These are phyloP conservation scores for Malus sieversii DNA, from an alignment of 306 rosid genomes.

Conservation along the genomic window DNA sequence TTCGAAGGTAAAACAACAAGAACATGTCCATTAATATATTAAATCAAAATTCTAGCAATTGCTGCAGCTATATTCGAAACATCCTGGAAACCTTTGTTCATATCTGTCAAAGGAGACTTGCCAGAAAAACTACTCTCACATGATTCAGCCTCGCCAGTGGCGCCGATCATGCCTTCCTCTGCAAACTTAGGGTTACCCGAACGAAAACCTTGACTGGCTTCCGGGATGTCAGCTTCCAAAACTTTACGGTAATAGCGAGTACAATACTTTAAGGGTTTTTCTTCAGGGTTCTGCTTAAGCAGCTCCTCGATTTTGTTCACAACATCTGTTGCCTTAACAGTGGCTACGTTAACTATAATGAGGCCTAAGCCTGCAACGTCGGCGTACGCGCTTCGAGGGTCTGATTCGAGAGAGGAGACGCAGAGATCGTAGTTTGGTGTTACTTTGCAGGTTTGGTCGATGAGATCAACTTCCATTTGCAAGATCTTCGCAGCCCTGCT, in stretches of 20 bases:
- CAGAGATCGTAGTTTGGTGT: conserved; percentile 38
- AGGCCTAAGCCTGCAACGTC: conserved; percentile 28
- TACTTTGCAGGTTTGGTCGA: conserved; percentile 34
- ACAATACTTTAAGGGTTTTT: conserved; percentile 16
- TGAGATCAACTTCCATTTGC: not conserved
- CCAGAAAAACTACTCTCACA: conserved; percentile 31
- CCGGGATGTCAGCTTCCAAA: conserved; percentile 25
- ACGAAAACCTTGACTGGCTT: conserved; percentile 27
- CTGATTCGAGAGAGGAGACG: conserved; percentile 24
- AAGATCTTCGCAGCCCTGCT: not conserved
- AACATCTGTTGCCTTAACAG: conserved; percentile 12
- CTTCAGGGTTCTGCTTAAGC: not conserved
- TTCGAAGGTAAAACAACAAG: not conserved
- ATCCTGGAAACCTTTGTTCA: conserved; percentile 22
- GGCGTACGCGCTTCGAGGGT: conserved; percentile 21
- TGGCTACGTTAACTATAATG: conserved; percentile 22
- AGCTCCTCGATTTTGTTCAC: not conserved
- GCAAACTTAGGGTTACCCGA: conserved; percentile 38
- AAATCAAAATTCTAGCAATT: conserved; percentile 29
- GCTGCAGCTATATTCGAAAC: conserved; percentile 29
- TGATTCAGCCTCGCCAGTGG: conserved; percentile 20
- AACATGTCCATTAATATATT: not conserved
- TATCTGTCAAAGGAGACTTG: conserved; percentile 25
- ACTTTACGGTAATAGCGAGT: conserved; percentile 8
- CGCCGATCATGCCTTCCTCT: conserved; percentile 28